Base-by-base conservation (phyloP, 23 red algal genomes). In the Gracilariopsis chorda region DNA sequence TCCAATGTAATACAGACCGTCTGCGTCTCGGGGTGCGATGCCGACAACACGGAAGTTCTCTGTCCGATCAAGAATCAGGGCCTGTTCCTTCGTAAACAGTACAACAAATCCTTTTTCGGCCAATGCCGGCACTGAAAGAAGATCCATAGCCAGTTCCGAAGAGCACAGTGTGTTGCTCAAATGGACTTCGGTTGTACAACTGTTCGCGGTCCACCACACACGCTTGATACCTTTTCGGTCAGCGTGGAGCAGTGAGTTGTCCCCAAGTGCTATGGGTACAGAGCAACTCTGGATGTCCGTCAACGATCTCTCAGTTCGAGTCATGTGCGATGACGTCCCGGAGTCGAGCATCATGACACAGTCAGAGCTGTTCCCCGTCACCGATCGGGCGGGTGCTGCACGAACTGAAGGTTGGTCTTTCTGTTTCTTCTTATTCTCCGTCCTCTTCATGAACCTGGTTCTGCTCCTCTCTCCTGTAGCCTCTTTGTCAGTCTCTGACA, bases 71-170 rank as follows among this genome's bases (percentile, higher is more conserved):
- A 85, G 35, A 7, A 70, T 41, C 10, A 51, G 11, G 37, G 80
- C 80, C 30, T 52, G 0, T 21, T 35, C 25, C 12, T 7, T 19
- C 20, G 24, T 45, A 25, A 85, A 85, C 3, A 85, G 34, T 16
- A 70, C 61, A 30, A 8, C 25, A 25, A 85, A 37, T 0, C 25
- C 46, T 14, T 69, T 85, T 52, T 63, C 47, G 10, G 1, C 55
- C 29, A 85, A 33, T 8, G 80, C 57, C 25, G 82, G 82, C 8
- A 87, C 82, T 0, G 82, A 75, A 12, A 87, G 67, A 7, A 87
- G 67, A 68, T 1, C 49, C 24, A 75, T 51, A 17, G 82, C 67
- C 10, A 87, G 21, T 13, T 52, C 3, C 2, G 11, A 35, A 75
- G 67, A 35, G 14, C 19, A 41, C 8, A 87, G 43, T 52, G 5